These are phyloP conservation scores for Astragalus membranaceus DNA, from an alignment of 306 rosid species.

Conservation along the genomic window DNA sequence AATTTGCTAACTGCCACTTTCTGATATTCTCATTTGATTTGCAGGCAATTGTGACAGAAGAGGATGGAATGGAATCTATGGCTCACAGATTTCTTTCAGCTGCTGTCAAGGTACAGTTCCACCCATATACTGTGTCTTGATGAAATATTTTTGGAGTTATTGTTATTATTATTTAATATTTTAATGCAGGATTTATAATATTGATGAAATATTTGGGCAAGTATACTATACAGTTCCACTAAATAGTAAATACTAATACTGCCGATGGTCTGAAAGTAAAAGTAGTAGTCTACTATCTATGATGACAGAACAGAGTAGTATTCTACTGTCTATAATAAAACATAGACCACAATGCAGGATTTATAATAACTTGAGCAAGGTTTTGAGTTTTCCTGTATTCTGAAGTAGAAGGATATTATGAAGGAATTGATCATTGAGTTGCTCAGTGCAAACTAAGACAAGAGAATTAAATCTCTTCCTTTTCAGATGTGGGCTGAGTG, in stretches of 20 bases:
- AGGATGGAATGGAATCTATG: slow-evolving; percentile 97
- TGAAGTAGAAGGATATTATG: too few relatives aligned
- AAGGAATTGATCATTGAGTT: too few relatives aligned
- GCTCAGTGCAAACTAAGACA: too few relatives aligned
- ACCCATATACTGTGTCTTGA: neutral
- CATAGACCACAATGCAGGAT: too few relatives aligned
- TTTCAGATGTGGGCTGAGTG: too few relatives aligned
- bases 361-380: too few relatives aligned
- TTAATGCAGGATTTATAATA: too few relatives aligned
- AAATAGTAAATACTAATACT: neutral
- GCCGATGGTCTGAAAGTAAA: neutral
- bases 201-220: neutral
- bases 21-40: slow-evolving; percentile 27
- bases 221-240: neutral
- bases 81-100: slow-evolving; percentile 99
- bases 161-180: neutral
- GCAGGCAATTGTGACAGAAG: slow-evolving; percentile 91
- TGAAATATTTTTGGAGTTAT: slow-evolving; percentile 1
- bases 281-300: neutral
- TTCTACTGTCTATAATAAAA: too few relatives aligned
- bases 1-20: neutral
- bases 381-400: too few relatives aligned
- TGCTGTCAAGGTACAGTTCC: slow-evolving; percentile 68
- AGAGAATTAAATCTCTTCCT: too few relatives aligned
- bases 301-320: neutral